phyloP scores from a whole-genome alignment of 1,139 yeast species.

The Pichia sp. region DNA sequence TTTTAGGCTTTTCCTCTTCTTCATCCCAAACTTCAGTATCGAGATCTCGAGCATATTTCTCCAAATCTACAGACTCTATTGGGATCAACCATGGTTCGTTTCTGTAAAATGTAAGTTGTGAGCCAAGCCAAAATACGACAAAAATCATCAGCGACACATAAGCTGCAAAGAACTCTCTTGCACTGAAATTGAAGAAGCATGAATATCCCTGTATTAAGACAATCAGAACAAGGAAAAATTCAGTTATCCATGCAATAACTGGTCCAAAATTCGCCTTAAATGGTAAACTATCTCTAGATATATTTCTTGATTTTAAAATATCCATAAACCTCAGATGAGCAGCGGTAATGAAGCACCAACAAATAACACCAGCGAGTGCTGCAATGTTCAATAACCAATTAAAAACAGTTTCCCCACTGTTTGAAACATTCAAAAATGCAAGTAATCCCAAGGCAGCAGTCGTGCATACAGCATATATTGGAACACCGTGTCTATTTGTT shows the following conservation, averaged over 20 bases:
- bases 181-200: constrained; percentile 50
- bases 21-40: constrained; percentile 19
- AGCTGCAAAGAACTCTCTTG: constrained; percentile 54
- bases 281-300: constrained; percentile 58
- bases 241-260: constrained; percentile 52
- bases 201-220: constrained; percentile 66
- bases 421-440: constrained; percentile 64
- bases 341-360: constrained; percentile 63
- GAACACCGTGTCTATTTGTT: constrained; percentile 61
- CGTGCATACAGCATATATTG: constrained; percentile 48
- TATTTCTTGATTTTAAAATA: constrained; percentile 50
- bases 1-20: constrained; percentile 24
- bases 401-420: constrained; percentile 62
- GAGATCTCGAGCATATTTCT: constrained; percentile 12
- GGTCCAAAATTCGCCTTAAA: constrained; percentile 66
- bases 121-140: constrained; percentile 36
- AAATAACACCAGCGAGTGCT: constrained; percentile 66
- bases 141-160: constrained; percentile 57
- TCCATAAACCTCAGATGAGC: constrained; percentile 64
- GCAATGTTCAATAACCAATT: constrained; percentile 78
- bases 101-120: constrained; percentile 32
- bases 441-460: constrained; percentile 55
- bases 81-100: constrained; percentile 33
- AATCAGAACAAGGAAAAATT: constrained; percentile 41
- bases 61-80: constrained; percentile 39